Evolutionary conservation across 31 red algal species (phyloP), one percentile per base, ranked within the genome.

Genomic region (Porphyra umbilicalis): DNA sequence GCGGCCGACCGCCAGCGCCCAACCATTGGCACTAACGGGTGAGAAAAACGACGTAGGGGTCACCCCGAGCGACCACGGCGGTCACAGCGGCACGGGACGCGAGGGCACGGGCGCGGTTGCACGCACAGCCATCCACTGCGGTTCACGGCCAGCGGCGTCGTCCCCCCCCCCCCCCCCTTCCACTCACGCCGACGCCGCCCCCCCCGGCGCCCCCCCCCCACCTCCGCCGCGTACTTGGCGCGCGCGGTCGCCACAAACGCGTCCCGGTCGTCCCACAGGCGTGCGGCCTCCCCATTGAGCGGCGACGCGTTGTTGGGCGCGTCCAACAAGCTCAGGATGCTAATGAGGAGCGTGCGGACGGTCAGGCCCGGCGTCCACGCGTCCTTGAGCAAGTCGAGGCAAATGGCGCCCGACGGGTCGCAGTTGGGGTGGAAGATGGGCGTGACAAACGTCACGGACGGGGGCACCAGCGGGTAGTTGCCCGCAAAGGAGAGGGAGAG

Each of bases 361-460:
- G 91, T 97, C 39, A 91, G 92, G 1, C 91, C 87, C 76, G 95
- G 77, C 40, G 88, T 91, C 95, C 95, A 97, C 79, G 91, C 83
- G 36, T 97, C 95, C 84, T 97, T 97, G 77, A 97, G 88, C 31
- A 97, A 92, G 76, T 99, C 97, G 31, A 99, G 89, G 38, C 93
- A 99, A 82, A 99, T 96, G 82, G 89, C 87, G 18, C 93, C 97
- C 30, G 83, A 90, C 57, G 57, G 57, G 84, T 99, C 97, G 74
- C 96, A 88, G 87, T 99, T 99, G 29, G 97, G 97, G 78, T 95
- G 93, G 44, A 91, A 99, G 79, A 93, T 87, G 9, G 84, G 93
- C 36, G 97, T 99, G 0, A 75, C 83, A 79, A 95, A 99, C 44
- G 77, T 84, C 77, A 98, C 96, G n/a, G 39, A 79, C 5, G 96